phyloP scores from a whole-genome alignment of 106 monocot genomes.

The Acorus gramineus region DNA sequence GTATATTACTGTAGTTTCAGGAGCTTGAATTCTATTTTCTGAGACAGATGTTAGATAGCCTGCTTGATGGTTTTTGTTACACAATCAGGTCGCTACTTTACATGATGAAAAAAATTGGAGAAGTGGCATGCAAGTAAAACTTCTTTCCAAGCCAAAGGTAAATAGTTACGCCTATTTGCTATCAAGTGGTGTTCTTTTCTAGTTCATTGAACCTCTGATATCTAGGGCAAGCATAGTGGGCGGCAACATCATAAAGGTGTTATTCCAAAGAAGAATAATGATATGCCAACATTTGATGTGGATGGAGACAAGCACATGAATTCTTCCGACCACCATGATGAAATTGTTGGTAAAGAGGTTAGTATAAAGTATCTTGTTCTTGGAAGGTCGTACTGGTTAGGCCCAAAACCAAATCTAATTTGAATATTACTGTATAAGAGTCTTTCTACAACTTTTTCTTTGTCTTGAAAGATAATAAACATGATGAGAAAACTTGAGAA shows the following conservation, averaged over 20 bases:
- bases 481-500: too few relatives aligned
- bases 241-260: constrained; percentile 4
- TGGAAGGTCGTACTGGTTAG: constrained; percentile 1
- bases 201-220: constrained; percentile 30
- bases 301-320: constrained; percentile 7
- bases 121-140: constrained; percentile 64
- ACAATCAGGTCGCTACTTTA: constrained; percentile 38
- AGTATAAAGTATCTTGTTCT: not conserved
- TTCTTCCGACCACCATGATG: constrained; percentile 15
- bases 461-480: too few relatives aligned
- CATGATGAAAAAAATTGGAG: constrained; percentile 87
- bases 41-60: not conserved
- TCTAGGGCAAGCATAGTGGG: not conserved
- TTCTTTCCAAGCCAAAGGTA: constrained; percentile 46
- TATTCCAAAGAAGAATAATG: constrained; percentile 11
- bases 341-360: constrained; percentile 17
- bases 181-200: constrained; percentile 5
- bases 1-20: constrained; percentile 6
- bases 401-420: not conserved
- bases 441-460: too few relatives aligned
- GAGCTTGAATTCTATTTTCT: not conserved
- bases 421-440: too few relatives aligned
- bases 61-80: constrained; percentile 5
- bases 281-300: constrained; percentile 5
- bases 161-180: not conserved